These are phyloP conservation scores for Coprinopsis marcescibilis DNA, from an alignment of 768 basidiomycete genomes.

Conservation along the genomic window DNA sequence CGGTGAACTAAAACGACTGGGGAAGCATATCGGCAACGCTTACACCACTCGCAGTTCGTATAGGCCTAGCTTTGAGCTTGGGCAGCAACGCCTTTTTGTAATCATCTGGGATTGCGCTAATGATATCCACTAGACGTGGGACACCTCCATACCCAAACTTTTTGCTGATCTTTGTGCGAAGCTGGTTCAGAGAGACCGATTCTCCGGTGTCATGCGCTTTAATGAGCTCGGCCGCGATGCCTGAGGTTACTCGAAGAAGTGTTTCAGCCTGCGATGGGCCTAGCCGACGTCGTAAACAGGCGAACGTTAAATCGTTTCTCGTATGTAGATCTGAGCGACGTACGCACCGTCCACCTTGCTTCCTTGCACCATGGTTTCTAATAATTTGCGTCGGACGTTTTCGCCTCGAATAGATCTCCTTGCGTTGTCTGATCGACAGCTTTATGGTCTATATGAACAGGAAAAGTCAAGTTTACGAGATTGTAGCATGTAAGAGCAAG, in stretches of 20 bases:
- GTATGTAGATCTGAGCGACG: too few species aligned
- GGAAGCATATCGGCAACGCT: slow-evolving; percentile 21
- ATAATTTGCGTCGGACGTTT: too few species aligned
- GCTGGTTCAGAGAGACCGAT: slow-evolving; percentile 79
- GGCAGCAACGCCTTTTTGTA: slow-evolving; percentile 90
- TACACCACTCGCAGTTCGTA: slow-evolving; percentile 94
- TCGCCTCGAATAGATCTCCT: too few species aligned
- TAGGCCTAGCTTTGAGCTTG: slow-evolving; percentile 87
- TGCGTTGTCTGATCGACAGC: too few species aligned
- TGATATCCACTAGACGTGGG: slow-evolving; percentile 93
- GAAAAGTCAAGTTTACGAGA: too few species aligned
- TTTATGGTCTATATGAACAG: too few species aligned
- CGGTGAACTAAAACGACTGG: slow-evolving; percentile 3
- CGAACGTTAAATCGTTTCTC: too few species aligned
- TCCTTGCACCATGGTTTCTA: too few species aligned
- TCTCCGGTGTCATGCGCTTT: slow-evolving; percentile 75
- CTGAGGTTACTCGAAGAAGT: slow-evolving; percentile 85
- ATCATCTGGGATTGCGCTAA: slow-evolving; percentile 96
- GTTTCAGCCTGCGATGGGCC: slow-evolving; percentile 88
- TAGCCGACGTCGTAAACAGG: too few species aligned
- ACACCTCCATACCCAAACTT: slow-evolving; percentile 83
- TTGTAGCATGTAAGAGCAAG: too few species aligned
- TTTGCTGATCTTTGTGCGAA: slow-evolving; percentile 86
- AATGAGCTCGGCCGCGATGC: slow-evolving; percentile 92
- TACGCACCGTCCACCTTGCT: too few species aligned